Conservation (phyloP, 2,329 filamentous ascomycete species). For the Hymenoscyphus linearis region DNA sequence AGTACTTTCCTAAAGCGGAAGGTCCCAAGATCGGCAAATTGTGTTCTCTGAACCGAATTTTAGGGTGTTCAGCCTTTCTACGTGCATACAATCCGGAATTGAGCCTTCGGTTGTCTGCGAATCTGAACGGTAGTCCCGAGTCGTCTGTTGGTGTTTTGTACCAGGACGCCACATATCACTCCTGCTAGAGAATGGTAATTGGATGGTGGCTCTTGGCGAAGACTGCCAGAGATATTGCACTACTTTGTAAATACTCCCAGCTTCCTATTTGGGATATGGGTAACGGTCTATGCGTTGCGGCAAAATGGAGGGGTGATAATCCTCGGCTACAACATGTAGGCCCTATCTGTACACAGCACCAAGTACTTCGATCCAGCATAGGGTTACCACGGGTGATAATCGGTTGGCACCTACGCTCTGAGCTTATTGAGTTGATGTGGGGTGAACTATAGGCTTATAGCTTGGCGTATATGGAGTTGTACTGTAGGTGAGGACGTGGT, state of each 20-base stretch:
- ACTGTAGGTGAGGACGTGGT: background rate
- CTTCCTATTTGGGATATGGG: conserved; percentile 15
- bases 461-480: background rate
- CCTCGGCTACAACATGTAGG: background rate
- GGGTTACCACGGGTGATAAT: background rate
- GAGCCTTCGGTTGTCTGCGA: conserved; percentile 2
- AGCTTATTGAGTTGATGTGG: background rate
- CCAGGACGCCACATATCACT: conserved; percentile 5
- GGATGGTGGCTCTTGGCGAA: background rate
- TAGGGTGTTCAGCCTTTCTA: conserved; percentile 1
- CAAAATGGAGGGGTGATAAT: conserved; percentile 5
- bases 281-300: conserved; percentile 5
- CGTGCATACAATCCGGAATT: conserved; percentile 2
- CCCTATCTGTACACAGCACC: background rate
- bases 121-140: conserved; percentile 1
- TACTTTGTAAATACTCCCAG: conserved; percentile 4
- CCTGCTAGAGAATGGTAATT: background rate
- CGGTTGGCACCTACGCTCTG: background rate
- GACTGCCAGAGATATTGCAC: conserved; percentile 1
- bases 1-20: conserved; percentile 1
- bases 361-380: background rate
- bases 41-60: background rate
- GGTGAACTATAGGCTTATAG: background rate
- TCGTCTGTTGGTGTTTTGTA: background rate
- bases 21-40: conserved; percentile 6